Conservation (phyloP, 2,329 filamentous ascomycete species). For the Neonectria sp. region DNA sequence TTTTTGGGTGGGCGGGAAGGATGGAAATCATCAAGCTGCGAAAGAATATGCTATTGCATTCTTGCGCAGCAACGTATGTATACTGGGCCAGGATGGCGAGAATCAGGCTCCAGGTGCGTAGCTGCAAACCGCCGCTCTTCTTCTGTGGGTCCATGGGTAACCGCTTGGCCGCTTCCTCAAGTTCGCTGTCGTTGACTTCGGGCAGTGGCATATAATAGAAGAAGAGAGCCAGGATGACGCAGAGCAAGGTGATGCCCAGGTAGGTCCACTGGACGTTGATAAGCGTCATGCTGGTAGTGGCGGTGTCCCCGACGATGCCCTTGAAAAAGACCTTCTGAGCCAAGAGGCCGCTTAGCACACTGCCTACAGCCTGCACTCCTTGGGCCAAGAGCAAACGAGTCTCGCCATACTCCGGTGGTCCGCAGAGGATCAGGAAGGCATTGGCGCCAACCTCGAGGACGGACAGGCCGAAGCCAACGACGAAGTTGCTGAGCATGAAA, state of each 20-base stretch:
- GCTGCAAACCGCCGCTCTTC: conserved; percentile 65
- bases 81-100: conserved; percentile 84
- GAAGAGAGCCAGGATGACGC: conserved; percentile 77
- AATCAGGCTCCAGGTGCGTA: conserved; percentile 72
- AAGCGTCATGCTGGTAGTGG: conserved; percentile 62
- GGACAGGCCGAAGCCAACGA: conserved; percentile 83
- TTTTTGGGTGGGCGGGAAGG: conserved; percentile 48
- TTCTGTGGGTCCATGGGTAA: conserved; percentile 67
- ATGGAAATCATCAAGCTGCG: conserved; percentile 63
- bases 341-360: conserved; percentile 79
- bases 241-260: conserved; percentile 83
- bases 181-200: conserved; percentile 70
- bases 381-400: conserved; percentile 83
- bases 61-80: conserved; percentile 83
- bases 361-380: conserved; percentile 82
- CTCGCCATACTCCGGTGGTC: conserved; percentile 80
- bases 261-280: conserved; percentile 89
- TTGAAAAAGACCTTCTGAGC: conserved; percentile 83
- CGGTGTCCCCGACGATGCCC: conserved; percentile 60
- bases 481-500: conserved; percentile 81
- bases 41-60: conserved; percentile 75
- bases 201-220: conserved; percentile 79
- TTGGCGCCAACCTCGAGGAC: conserved; percentile 88
- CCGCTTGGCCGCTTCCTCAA: conserved; percentile 63
- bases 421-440: conserved; percentile 80